Evolutionary conservation across 139 green algal species (phyloP).

Genomic region (Haematococcus lacustris): DNA sequence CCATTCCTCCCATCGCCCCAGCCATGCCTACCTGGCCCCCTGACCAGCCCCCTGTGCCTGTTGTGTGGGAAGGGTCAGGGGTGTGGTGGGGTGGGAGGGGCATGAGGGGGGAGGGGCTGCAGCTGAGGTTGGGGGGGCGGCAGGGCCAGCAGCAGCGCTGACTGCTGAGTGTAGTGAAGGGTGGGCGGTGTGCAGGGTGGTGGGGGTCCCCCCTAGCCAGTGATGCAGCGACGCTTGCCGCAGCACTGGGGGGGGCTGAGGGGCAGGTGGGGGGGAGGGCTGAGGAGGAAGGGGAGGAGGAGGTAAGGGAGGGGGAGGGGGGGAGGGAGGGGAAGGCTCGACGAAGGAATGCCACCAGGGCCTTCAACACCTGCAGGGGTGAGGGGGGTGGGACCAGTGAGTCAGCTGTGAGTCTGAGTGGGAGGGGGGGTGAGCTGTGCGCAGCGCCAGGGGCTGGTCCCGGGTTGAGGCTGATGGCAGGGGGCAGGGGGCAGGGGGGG

Average conservation of each 20-base stretch:
- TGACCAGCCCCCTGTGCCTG: neutral
- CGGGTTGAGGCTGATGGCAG: neutral
- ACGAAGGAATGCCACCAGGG: constrained; percentile 17
- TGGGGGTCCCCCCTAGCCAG: neutral
- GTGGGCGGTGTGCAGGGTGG: neutral
- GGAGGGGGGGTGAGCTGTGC: neutral
- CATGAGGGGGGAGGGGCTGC: neutral
- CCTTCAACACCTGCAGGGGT: constrained; percentile 10
- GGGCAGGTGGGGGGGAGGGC: neutral
- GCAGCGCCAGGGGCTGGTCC: neutral
- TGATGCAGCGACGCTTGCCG: constrained; percentile 5
- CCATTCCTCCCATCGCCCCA: too few relatives aligned
- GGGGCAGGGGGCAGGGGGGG: neutral
- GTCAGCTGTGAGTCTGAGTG: constrained; percentile 2
- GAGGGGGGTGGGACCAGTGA: neutral
- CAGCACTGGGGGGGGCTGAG: neutral
- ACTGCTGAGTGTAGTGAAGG: neutral
- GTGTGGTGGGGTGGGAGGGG: neutral
- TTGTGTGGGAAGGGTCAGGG: neutral
- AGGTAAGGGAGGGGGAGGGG: too few relatives aligned
- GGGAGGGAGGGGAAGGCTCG: constrained; percentile 5
- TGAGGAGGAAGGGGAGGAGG: too few relatives aligned
- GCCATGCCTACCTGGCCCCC: too few relatives aligned
- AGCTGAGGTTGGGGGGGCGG: neutral
- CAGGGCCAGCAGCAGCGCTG: neutral